Evolutionary conservation across 176 grass and related monocot species (phyloP), one percentile per base, ranked within the genome.

Genomic region (Pontederia paniculata): DNA sequence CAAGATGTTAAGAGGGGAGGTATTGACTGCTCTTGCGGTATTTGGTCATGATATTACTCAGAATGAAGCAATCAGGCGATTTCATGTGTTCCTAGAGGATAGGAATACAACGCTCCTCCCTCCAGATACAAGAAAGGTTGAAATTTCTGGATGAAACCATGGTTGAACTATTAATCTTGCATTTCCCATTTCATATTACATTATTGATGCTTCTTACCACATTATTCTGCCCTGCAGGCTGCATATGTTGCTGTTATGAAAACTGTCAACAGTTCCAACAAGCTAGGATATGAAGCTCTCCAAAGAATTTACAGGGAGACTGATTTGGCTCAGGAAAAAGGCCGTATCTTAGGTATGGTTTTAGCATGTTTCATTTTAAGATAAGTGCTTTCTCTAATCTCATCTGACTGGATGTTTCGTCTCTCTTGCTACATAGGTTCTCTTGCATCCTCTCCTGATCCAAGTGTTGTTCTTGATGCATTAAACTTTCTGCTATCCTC

Each of bases 281-380:
- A 73, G 60, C 49, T 54, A 72, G 85, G 90, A 22, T 89, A 89
- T 68, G 82, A 86, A 83, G 86, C 82, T 46, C 90, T 96, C 11
- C 62, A 89, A 58, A 89, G 52, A 74, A 69, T 89, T 61, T 96
- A 89, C 37, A 83, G 82, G 70, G 91, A 97, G 79, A 81, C 80
- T 71, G 91, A 97, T 81, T 74, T 97, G 31, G 84, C 82, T 68
- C 91, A 97, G 83, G 91, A 97, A 74, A 97, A 97, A 90, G 78
- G 80, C 60, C 83, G 82, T 23, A 73, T 97, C 37, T 78, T 97
- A 81, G 74, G 91, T 83, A 76, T 61, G 37, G 68, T 17, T 17
- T 23, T 63, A 19, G 15, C 2, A 48, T 46, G 11, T 79, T 58
- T 58, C 37, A 54, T 37, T n/a, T 37, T 6, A 37, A 37, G 28